A percentile compares a stretch with the other conserved stretches of the same genome.
Evolutionary conservation across 139 green algal species (phyloP).

Genomic region (Diplosphaera chodatii): DNA sequence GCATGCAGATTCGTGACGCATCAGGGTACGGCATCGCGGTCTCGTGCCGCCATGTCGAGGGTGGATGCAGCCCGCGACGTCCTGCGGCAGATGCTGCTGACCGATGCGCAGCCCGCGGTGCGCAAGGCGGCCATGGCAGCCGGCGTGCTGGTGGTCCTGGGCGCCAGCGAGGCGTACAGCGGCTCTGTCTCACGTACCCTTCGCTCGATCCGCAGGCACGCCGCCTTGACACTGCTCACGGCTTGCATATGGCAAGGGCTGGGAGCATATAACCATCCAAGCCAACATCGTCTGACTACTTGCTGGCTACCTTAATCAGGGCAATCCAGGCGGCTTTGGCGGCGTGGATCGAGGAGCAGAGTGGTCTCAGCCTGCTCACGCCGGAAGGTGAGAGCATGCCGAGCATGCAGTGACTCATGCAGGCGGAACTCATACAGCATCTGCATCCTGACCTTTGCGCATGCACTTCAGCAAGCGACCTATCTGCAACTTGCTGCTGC

Average conservation of each 20-base stretch:
- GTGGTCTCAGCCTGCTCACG: conserved; percentile 34
- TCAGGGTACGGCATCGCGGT: too few relatives aligned
- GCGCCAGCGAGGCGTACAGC: not conserved
- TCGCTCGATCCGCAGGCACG: not conserved
- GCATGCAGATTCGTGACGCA: too few relatives aligned
- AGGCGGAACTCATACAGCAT: too few relatives aligned
- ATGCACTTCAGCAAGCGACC: too few relatives aligned
- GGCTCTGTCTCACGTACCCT: not conserved
- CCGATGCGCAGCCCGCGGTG: not conserved
- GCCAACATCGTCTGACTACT: too few relatives aligned
- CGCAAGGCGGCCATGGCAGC: not conserved
- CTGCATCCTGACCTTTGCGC: not conserved
- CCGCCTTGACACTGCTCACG: too few relatives aligned
- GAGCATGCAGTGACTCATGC: too few relatives aligned
- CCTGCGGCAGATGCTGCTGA: not conserved
- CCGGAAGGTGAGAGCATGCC: conserved; percentile 30
- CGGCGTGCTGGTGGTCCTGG: not conserved
- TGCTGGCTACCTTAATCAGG: too few relatives aligned
- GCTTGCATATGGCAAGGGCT: too few relatives aligned
- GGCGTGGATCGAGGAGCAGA: conserved; percentile 29
- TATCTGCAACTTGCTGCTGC: too few relatives aligned
- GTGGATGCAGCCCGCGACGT: too few relatives aligned
- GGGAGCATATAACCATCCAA: too few relatives aligned
- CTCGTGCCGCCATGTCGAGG: not conserved
- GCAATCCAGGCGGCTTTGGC: conserved; percentile 15